These are phyloP conservation scores for Camelina neglecta DNA, from an alignment of 345 rosid species.

Conservation along the genomic window DNA sequence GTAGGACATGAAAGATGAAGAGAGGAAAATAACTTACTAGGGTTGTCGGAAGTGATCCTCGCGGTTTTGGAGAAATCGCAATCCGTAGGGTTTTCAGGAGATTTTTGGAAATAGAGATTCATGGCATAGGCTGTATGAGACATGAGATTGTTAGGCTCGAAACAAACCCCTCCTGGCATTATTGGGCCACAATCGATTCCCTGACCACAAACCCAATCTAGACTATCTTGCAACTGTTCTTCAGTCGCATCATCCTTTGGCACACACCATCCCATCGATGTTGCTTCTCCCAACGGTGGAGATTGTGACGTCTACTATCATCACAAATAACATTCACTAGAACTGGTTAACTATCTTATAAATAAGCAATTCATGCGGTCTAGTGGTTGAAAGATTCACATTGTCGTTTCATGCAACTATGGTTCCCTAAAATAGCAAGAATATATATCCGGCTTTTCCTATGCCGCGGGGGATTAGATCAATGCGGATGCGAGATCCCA, in stretches of 20 bases:
- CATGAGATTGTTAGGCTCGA: constrained; percentile 67
- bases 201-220: constrained; percentile 77
- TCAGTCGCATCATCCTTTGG: constrained; percentile 58
- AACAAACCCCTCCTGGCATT: constrained; percentile 77
- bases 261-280: constrained; percentile 66
- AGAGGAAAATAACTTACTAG: constrained; percentile 53
- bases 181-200: constrained; percentile 66
- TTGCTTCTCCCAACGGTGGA: constrained; percentile 40
- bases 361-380: background rate
- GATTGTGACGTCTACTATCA: constrained; percentile 34
- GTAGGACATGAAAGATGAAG: background rate
- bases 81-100: constrained; percentile 54
- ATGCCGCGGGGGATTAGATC: background rate
- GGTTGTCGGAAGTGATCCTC: constrained; percentile 61
- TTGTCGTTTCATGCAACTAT: background rate
- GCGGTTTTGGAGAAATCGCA: constrained; percentile 83
- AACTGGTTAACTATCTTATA: constrained; percentile 3
- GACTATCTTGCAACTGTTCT: constrained; percentile 67
- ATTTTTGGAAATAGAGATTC: constrained; percentile 71
- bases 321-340: background rate
- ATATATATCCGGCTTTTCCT: background rate
- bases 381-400: background rate
- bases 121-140: constrained; percentile 83
- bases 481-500: background rate
- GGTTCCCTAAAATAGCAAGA: background rate